These are phyloP conservation scores for Elsinoe perseae DNA, from an alignment of 2,329 filamentous ascomycete species.

Conservation along the genomic window DNA sequence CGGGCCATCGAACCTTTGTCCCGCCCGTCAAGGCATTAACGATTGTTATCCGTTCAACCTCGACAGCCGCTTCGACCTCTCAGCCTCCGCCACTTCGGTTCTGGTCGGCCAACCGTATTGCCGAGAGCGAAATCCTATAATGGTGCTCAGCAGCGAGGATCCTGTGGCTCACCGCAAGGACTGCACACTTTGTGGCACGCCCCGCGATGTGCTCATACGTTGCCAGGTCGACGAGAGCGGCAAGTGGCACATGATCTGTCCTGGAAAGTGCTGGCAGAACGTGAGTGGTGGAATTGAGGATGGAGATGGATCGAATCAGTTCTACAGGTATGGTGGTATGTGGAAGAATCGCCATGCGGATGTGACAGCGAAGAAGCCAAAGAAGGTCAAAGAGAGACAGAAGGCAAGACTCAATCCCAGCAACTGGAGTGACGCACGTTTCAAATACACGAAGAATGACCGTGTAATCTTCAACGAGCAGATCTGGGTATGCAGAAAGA, in stretches of 20 bases:
- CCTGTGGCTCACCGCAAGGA: slow-evolving; percentile 28
- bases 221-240: slow-evolving; percentile 36
- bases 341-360: slow-evolving; percentile 39
- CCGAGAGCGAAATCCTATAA: not conserved
- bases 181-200: slow-evolving; percentile 35
- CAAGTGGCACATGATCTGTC: slow-evolving; percentile 40
- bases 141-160: slow-evolving; percentile 11
- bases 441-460: slow-evolving; percentile 14
- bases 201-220: slow-evolving; percentile 35
- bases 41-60: not conserved
- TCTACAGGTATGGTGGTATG: slow-evolving; percentile 34
- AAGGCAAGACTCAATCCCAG: slow-evolving; percentile 14
- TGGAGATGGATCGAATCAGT: slow-evolving; percentile 32
- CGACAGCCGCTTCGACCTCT: not conserved
- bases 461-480: slow-evolving; percentile 1
- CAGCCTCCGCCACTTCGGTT: not conserved
- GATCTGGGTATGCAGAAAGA: slow-evolving; percentile 14
- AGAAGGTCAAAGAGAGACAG: slow-evolving; percentile 32
- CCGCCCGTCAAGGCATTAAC: not conserved
- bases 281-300: slow-evolving; percentile 40
- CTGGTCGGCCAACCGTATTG: not conserved
- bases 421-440: not conserved
- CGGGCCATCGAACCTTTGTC: not conserved
- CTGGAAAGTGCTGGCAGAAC: slow-evolving; percentile 36
- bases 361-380: slow-evolving; percentile 37